Evolutionary conservation across 2,329 filamentous ascomycete species (phyloP), one percentile per base, ranked within the genome.

Genomic region (Curvularia spicifera): DNA sequence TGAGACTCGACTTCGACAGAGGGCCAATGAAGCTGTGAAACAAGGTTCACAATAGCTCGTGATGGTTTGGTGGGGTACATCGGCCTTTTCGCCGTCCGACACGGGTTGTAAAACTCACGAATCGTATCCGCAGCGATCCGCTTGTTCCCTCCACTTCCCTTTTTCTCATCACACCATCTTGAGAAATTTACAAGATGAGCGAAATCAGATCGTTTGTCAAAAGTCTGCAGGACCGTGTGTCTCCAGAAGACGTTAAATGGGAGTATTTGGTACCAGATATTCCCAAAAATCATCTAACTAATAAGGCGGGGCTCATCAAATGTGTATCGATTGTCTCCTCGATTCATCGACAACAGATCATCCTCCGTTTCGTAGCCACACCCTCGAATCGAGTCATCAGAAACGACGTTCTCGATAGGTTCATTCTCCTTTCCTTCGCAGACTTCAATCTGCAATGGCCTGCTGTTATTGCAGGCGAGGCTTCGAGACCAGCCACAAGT

Each of bases 371-470:
- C n/a, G 68, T 65, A 8, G 63, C 51, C 26, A 60, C 64, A 18
- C 69, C 71, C 8, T 45, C 54, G 10, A 79, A 78, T 52, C 67
- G 78, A 22, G 72, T 76, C 26, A 73, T 71, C 13, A 55, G 61
- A 5, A 53, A 50, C n/a, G 65, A 73, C 12, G 59, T 64, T 1
- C 61, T 76, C 8, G 69, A 75, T 51, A 63, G 63, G 15, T 74
- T 78, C 51, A 49, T 79, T 20, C 57, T 76, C 1, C 45, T 80
- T 5, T 77, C 77, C 6, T 67, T 78, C 42, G 62, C 73, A 6
- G 69, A 77, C 33, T 78, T 79, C 51, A 67, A 69, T 22, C 59
- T 74, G 24, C 66, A 56, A 59, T 56, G 49, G 45, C 61, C 60
- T 35, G 26, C 47, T 35, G 33, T 28, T 13, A 49, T 50, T 5